Percentiles rank a stretch among this genome's conserved stretches.
Evolutionary conservation across 139 green algal genomes (phyloP).

Genomic region (Chlamydomonas urium): DNA sequence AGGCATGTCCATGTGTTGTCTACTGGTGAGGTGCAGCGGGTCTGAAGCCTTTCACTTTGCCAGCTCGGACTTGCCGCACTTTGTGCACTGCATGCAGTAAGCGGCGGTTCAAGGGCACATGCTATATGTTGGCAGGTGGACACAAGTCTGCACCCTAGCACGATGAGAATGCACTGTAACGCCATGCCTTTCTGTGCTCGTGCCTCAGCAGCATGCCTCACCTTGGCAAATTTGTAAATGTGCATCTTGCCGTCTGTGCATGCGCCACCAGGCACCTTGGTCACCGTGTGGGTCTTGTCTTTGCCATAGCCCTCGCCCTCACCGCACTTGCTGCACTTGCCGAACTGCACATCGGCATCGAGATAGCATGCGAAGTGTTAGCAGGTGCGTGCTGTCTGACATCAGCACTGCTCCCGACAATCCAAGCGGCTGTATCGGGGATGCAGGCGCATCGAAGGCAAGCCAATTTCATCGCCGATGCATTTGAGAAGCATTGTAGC

Average conservation of each 20-base stretch:
- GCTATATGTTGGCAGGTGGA: neutral
- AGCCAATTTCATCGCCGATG: too few relatives aligned
- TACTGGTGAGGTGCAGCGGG: too few relatives aligned
- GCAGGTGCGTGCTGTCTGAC: too few relatives aligned
- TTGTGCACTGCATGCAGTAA: constrained; percentile 10
- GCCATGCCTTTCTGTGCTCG: neutral
- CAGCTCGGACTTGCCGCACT: constrained; percentile 12
- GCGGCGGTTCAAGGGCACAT: neutral
- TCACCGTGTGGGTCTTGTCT: too few relatives aligned
- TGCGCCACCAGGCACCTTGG: neutral
- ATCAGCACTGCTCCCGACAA: too few relatives aligned
- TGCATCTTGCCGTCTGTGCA: constrained; percentile 10
- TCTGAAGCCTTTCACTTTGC: too few relatives aligned
- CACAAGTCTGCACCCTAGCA: neutral
- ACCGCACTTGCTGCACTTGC: constrained; percentile 16
- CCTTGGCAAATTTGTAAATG: constrained; percentile 16
- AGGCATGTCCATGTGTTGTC: too few relatives aligned
- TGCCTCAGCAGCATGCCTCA: neutral
- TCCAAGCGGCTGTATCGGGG: too few relatives aligned
- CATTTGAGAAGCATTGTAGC: too few relatives aligned
- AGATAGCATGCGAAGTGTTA: too few relatives aligned
- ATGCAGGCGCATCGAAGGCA: too few relatives aligned
- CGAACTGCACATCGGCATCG: too few relatives aligned
- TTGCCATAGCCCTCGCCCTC: constrained; percentile 9
- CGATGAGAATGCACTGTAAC: neutral